Conservation (phyloP, 176 grass and related monocot genomes). For the Sorghum bicolor region DNA sequence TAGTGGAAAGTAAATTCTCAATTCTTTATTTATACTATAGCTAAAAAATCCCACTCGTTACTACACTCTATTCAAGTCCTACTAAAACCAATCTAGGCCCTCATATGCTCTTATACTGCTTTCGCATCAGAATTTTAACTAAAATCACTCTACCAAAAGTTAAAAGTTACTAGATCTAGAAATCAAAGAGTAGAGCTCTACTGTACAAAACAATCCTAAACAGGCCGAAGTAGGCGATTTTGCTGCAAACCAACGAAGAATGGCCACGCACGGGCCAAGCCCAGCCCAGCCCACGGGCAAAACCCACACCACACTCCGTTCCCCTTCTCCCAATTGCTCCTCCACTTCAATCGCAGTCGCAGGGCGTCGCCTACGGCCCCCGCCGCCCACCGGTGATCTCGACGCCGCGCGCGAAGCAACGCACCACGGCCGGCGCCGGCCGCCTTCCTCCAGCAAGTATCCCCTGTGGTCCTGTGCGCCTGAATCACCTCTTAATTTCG, state of each 20-base stretch:
- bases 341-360: not conserved
- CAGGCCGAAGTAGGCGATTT: too few relatives aligned
- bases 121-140: too few relatives aligned
- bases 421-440: not conserved
- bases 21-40: too few relatives aligned
- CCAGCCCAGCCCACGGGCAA: not conserved
- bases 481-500: not conserved
- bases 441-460: not conserved
- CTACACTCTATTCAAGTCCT: too few relatives aligned
- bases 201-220: too few relatives aligned
- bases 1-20: too few relatives aligned
- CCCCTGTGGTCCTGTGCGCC: not conserved
- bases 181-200: not conserved
- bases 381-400: slow-evolving; percentile 23
- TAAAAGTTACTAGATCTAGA: not conserved
- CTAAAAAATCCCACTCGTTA: too few relatives aligned
- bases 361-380: not conserved
- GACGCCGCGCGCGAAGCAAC: not conserved
- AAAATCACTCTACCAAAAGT: too few relatives aligned
- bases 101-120: too few relatives aligned
- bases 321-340: not conserved
- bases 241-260: too few relatives aligned
- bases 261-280: not conserved
- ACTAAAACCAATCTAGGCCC: too few relatives aligned
- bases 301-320: not conserved